phyloP scores from a whole-genome alignment of 169 alveolate genomes.

The Plasmodium inui region DNA sequence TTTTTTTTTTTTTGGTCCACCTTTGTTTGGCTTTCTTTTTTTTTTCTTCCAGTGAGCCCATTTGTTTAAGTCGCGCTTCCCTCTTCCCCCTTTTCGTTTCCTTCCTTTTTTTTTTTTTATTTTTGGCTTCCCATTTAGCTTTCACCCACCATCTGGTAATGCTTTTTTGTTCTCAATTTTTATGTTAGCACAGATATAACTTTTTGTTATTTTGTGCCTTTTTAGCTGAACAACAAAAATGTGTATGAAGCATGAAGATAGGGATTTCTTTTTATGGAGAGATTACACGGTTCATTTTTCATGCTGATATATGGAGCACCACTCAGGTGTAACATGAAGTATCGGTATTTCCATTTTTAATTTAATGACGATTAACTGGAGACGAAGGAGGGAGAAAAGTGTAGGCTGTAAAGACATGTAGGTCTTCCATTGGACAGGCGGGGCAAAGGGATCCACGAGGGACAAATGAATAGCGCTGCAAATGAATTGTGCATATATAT shows the following conservation, averaged over 20 bases:
- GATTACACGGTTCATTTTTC: neutral
- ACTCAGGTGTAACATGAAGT: neutral
- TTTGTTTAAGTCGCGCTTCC: neutral
- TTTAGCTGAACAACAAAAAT: neutral
- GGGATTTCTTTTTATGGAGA: neutral
- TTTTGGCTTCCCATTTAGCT: neutral
- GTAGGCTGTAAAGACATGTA: neutral
- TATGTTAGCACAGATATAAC: neutral
- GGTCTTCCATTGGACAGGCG: neutral
- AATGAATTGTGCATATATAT: neutral
- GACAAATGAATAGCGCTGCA: neutral
- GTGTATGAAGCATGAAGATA: neutral
- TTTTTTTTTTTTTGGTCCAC: neutral
- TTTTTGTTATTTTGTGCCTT: conserved; percentile 4
- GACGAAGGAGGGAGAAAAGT: neutral
- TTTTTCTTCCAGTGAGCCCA: neutral
- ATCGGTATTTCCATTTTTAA: neutral
- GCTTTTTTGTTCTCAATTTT: conserved; percentile 3
- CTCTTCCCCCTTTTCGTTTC: neutral
- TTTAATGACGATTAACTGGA: neutral
- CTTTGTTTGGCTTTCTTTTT: neutral
- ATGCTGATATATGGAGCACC: neutral
- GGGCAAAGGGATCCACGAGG: neutral
- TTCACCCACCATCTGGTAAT: neutral
- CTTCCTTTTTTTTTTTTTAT: neutral